Evolutionary conservation across 2,329 filamentous ascomycete genomes (phyloP).

Genomic region (Colletotrichum tropicale): DNA sequence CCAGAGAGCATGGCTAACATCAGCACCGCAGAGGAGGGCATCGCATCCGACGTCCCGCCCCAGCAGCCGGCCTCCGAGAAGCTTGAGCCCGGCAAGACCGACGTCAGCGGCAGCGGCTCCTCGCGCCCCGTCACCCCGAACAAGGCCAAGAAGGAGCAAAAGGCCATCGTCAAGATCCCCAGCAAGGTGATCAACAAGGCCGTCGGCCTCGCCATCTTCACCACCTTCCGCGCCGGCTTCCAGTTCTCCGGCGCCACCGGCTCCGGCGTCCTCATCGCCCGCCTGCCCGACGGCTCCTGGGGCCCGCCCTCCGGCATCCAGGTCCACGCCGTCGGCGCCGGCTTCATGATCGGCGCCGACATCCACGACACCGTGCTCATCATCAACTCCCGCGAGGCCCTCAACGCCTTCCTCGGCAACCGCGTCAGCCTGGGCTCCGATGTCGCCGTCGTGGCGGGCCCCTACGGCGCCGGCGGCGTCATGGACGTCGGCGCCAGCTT

Average conservation of each 20-base stretch:
- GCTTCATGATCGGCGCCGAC: constrained; percentile 81
- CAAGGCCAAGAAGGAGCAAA: constrained; percentile 37
- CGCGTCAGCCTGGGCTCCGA: constrained; percentile 81
- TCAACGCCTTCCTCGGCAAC: constrained; percentile 77
- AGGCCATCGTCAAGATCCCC: constrained; percentile 58
- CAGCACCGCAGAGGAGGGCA: constrained; percentile 50
- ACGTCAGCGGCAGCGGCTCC: neutral
- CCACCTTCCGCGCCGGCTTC: constrained; percentile 70
- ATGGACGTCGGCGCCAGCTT: constrained; percentile 60
- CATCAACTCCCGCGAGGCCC: constrained; percentile 78
- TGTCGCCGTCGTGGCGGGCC: constrained; percentile 74
- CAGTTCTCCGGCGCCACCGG: constrained; percentile 71
- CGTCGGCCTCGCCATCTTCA: constrained; percentile 75
- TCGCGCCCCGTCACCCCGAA: constrained; percentile 24
- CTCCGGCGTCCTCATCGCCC: constrained; percentile 67
- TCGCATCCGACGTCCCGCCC: constrained; percentile 45
- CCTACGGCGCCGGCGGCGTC: constrained; percentile 73
- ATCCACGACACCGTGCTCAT: constrained; percentile 90
- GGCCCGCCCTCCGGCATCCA: constrained; percentile 83
- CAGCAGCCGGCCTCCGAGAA: constrained; percentile 24
- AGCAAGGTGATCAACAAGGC: constrained; percentile 67
- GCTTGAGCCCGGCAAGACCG: constrained; percentile 18
- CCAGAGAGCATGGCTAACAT: constrained; percentile 14
- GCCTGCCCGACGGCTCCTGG: constrained; percentile 71
- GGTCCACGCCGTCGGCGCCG: constrained; percentile 79